These are phyloP conservation scores for Vararia minispora DNA, from an alignment of 768 basidiomycete species.

Conservation along the genomic window DNA sequence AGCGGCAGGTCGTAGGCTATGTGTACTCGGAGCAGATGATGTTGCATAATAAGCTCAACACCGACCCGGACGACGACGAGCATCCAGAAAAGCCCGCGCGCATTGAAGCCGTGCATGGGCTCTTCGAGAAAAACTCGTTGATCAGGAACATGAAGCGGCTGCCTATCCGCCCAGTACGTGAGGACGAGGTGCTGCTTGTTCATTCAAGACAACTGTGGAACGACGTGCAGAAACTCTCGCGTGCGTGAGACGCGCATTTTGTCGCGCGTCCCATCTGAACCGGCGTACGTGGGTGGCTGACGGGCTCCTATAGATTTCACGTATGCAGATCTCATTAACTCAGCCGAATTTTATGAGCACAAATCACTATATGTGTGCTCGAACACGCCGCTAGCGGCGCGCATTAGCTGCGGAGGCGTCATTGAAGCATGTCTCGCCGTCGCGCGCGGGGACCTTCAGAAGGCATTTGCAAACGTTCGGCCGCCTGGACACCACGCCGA, in stretches of 20 bases:
- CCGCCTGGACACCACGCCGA: conserved; percentile 99
- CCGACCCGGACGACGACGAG: conserved; percentile 45
- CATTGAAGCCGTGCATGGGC: conserved; percentile 64
- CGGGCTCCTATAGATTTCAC: conserved; percentile 69
- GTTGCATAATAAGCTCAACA: too few species aligned
- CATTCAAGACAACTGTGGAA: conserved; percentile 91
- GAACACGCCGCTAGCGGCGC: conserved; percentile 74
- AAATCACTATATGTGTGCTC: conserved; percentile 88
- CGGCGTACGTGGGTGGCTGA: too few species aligned
- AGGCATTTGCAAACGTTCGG: conserved; percentile 89
- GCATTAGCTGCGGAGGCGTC: conserved; percentile 88
- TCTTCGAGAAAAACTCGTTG: conserved; percentile 48
- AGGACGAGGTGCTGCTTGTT: conserved; percentile 76
- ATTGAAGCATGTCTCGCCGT: conserved; percentile 85
- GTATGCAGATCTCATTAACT: conserved; percentile 61
- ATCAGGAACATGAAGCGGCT: conserved; percentile 67
- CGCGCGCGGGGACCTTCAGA: conserved; percentile 68
- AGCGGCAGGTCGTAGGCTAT: conserved; percentile 51
- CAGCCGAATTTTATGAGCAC: conserved; percentile 77
- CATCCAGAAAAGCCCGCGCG: conserved; percentile 75
- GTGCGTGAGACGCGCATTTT: not conserved
- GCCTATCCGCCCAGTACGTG: conserved; percentile 60
- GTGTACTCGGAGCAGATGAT: conserved; percentile 86
- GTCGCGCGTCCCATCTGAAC: not conserved
- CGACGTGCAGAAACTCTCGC: conserved; percentile 57